Conservation (phyloP, 192 early-diverging fungal genomes). For the Umbelopsis ramanniana region DNA sequence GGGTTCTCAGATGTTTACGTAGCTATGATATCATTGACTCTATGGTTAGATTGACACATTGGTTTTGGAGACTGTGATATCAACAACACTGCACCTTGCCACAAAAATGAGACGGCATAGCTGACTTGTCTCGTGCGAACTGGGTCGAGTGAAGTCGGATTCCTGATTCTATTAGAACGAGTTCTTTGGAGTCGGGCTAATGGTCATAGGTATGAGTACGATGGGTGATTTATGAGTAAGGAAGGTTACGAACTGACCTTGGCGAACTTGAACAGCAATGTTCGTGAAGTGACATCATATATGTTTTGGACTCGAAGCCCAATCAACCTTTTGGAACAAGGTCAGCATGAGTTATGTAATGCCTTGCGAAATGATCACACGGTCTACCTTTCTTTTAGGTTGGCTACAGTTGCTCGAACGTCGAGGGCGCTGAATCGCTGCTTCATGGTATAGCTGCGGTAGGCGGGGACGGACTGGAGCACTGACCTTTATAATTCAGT, state of each 20-base stretch:
- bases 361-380: not conserved
- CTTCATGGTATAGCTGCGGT: constrained; percentile 61
- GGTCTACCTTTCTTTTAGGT: constrained; percentile 63
- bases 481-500: not conserved
- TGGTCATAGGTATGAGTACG: not conserved
- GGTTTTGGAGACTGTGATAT: not conserved
- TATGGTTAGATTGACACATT: not conserved
- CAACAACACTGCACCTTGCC: constrained; percentile 61
- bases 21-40: constrained; percentile 51
- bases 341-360: not conserved
- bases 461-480: not conserved
- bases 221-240: not conserved
- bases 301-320: constrained; percentile 92
- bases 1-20: constrained; percentile 88
- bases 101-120: constrained; percentile 83
- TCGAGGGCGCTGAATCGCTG: constrained; percentile 91
- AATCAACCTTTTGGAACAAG: constrained; percentile 54
- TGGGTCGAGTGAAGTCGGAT: constrained; percentile 92
- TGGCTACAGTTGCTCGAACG: constrained; percentile 79
- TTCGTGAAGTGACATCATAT: constrained; percentile 92
- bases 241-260: constrained; percentile 45
- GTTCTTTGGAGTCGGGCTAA: constrained; percentile 83
- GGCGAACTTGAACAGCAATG: constrained; percentile 92
- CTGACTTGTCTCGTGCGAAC: constrained; percentile 85
- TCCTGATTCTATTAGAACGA: constrained; percentile 91